Conservation (phyloP, 2,329 filamentous ascomycete species). For the Westerdykella aurantiaca region DNA sequence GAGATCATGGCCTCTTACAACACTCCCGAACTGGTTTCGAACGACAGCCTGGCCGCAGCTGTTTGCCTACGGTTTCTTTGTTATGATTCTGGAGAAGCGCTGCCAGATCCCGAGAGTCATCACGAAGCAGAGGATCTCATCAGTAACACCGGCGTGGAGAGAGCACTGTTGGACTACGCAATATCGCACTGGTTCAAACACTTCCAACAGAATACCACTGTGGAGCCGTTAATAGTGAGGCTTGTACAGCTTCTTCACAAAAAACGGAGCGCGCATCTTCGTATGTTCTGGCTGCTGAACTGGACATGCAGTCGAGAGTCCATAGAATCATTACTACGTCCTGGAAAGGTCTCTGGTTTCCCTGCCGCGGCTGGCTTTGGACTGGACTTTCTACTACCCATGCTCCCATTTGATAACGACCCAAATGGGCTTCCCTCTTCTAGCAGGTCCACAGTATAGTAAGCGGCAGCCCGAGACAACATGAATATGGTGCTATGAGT, state of each 20-base stretch:
- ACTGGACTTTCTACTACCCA: no score
- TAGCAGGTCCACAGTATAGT: no score
- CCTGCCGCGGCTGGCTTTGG: no score
- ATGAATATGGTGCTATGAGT: no score
- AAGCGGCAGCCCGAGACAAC: no score
- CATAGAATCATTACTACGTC: no score
- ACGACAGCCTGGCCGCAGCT: conserved; percentile 1
- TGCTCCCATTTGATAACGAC: no score
- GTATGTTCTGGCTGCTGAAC: no score
- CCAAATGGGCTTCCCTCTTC: no score
- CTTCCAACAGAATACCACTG: neutral
- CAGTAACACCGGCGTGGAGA: neutral
- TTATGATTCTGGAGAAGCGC: neutral
- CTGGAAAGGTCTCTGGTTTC: no score
- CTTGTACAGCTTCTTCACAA: neutral
- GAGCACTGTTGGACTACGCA: neutral
- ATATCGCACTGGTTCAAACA: neutral
- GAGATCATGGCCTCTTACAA: conserved; percentile 2
- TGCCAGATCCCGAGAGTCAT: neutral
- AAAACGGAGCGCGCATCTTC: no score
- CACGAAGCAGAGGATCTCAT: neutral
- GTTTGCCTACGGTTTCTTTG: conserved; percentile 3
- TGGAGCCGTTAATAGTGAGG: neutral
- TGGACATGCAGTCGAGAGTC: no score
- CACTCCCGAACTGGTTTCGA: neutral